A percentile compares a stretch with the other conserved stretches of the same genome.
phyloP scores from a whole-genome alignment of 352 stramenopile species.

The Phytophthora quininea region DNA sequence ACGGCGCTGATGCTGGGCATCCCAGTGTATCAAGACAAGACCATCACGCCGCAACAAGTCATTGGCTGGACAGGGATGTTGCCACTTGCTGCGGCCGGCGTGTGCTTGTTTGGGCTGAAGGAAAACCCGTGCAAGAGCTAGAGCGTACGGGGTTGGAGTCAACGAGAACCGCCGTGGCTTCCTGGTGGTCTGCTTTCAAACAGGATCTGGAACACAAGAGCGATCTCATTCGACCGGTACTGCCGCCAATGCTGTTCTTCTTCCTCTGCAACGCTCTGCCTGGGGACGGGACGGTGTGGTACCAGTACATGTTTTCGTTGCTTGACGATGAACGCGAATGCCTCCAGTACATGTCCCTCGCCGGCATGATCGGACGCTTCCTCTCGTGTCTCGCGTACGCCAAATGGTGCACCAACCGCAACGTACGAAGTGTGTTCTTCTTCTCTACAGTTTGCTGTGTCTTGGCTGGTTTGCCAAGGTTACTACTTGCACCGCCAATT shows the following conservation, averaged over 20 bases:
- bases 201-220: slow-evolving; percentile 49
- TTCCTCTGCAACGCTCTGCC: slow-evolving; percentile 79
- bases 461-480: slow-evolving; percentile 60
- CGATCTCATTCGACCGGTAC: slow-evolving; percentile 53
- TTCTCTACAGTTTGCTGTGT: slow-evolving; percentile 74
- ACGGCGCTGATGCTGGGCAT: slow-evolving; percentile 63
- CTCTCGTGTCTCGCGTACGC: slow-evolving; percentile 79
- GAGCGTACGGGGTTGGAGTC: neutral
- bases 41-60: slow-evolving; percentile 49
- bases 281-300: slow-evolving; percentile 71
- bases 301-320: slow-evolving; percentile 81
- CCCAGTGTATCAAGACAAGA: slow-evolving; percentile 68
- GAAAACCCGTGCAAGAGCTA: slow-evolving; percentile 34
- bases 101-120: slow-evolving; percentile 59
- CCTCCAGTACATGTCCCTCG: slow-evolving; percentile 74
- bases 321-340: slow-evolving; percentile 65
- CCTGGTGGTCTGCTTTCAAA: slow-evolving; percentile 57
- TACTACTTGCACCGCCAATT: slow-evolving; percentile 68
- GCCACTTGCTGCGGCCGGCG: slow-evolving; percentile 50
- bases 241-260: slow-evolving; percentile 84
- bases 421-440: slow-evolving; percentile 78
- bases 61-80: slow-evolving; percentile 72
- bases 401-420: slow-evolving; percentile 63
- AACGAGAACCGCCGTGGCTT: slow-evolving; percentile 20
- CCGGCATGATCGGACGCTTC: slow-evolving; percentile 72